Percentiles rank a stretch among this genome's conserved stretches.
These are phyloP conservation scores for Alternaria brassicae DNA, from an alignment of 2,329 filamentous ascomycete genomes.

Conservation along the genomic window DNA sequence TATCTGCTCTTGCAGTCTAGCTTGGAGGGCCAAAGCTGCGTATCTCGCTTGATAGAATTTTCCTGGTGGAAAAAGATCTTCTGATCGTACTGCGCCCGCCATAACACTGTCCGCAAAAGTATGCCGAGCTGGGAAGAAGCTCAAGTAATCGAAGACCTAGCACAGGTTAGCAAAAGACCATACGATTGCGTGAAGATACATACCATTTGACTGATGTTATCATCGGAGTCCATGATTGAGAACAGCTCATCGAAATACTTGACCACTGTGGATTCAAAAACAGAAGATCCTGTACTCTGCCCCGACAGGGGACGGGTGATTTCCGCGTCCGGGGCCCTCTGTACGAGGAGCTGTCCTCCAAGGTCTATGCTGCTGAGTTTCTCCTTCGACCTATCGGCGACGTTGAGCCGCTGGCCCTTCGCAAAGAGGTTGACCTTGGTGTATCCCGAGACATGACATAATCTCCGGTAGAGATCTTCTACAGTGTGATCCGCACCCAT, in stretches of 20 bases:
- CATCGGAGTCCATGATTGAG: conserved; percentile 76
- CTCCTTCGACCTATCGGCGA: conserved; percentile 62
- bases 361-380: conserved; percentile 66
- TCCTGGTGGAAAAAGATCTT: conserved; percentile 44
- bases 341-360: conserved; percentile 39
- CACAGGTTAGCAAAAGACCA: conserved; percentile 16
- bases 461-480: conserved; percentile 70
- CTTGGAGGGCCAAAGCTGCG: conserved; percentile 40
- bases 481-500: conserved; percentile 76
- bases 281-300: conserved; percentile 46
- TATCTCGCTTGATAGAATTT: conserved; percentile 48
- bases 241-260: conserved; percentile 85
- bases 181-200: conserved; percentile 1
- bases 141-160: conserved; percentile 47
- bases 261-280: conserved; percentile 79
- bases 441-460: conserved; percentile 75
- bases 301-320: conserved; percentile 27
- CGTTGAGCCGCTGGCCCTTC: conserved; percentile 69
- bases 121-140: conserved; percentile 40
- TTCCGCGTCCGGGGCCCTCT: conserved; percentile 39
- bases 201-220: conserved; percentile 52
- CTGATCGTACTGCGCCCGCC: conserved; percentile 27
- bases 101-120: conserved; percentile 39
- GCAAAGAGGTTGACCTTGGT: conserved; percentile 77
- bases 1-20: conserved; percentile 41